Evolutionary conservation across 371 early-diverging fungal species (phyloP).

Genomic region (Saksenaea vasiformis): DNA sequence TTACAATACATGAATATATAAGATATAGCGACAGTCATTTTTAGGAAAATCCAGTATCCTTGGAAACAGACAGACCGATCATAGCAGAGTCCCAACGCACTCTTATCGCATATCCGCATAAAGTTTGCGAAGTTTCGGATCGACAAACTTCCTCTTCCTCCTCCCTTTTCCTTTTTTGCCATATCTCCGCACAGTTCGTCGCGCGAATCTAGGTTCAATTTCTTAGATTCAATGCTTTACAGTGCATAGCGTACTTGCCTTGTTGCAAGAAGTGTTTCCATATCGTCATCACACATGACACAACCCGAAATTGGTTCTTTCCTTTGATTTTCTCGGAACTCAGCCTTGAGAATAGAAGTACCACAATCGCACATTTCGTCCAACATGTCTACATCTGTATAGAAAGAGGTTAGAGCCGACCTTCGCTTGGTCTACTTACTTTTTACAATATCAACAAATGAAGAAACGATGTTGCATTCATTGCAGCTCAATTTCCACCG

Average conservation of each 20-base stretch:
- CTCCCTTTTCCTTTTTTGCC: slow-evolving; percentile 24
- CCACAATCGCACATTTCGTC: slow-evolving; percentile 46
- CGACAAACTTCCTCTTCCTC: slow-evolving; percentile 21
- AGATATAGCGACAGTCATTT: too few species aligned
- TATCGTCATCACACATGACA: slow-evolving; percentile 54
- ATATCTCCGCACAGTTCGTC: slow-evolving; percentile 21
- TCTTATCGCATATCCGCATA: slow-evolving; percentile 30
- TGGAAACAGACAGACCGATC: too few species aligned
- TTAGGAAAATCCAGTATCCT: too few species aligned
- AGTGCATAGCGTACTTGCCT: slow-evolving; percentile 17
- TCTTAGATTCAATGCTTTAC: not conserved
- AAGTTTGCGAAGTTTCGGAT: slow-evolving; percentile 26
- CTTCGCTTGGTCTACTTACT: slow-evolving; percentile 14
- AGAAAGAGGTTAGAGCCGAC: not conserved
- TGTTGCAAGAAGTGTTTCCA: slow-evolving; percentile 41
- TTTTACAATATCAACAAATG: slow-evolving; percentile 48
- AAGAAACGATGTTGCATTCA: slow-evolving; percentile 50
- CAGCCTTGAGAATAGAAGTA: slow-evolving; percentile 37
- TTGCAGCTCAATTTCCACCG: slow-evolving; percentile 57
- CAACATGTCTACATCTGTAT: slow-evolving; percentile 33
- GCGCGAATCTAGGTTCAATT: slow-evolving; percentile 18
- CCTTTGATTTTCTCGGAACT: slow-evolving; percentile 52
- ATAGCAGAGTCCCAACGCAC: too few species aligned
- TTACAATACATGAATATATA: too few species aligned
- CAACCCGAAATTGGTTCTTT: slow-evolving; percentile 40